Evolutionary conservation across 106 monocot genomes (phyloP).

Genomic region (Dioscorea dumetorum): DNA sequence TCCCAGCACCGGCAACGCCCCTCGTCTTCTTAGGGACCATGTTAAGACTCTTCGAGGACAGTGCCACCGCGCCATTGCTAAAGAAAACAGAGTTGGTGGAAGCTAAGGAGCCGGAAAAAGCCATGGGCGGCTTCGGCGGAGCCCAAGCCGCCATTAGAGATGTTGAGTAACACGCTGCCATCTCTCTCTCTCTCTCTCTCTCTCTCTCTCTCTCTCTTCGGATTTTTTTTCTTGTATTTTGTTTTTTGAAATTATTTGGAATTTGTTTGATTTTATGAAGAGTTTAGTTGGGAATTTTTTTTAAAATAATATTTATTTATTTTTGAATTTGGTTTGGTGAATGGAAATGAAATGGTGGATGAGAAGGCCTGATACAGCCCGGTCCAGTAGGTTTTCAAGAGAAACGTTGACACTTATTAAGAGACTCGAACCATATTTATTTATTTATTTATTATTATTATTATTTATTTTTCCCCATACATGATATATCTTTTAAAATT

Average conservation of each 20-base stretch:
- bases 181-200: conserved; percentile 8
- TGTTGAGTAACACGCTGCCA: conserved; percentile 15
- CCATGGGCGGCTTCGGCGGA: background rate
- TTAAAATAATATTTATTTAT: too few species aligned
- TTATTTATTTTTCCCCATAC: too few species aligned
- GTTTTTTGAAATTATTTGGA: background rate
- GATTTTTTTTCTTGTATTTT: background rate
- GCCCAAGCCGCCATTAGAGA: conserved; percentile 15
- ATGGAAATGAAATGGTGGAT: too few species aligned
- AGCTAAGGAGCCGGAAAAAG: conserved; percentile 7
- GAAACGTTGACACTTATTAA: too few species aligned
- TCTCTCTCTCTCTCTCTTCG: conserved; percentile 7
- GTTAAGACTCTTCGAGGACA: background rate
- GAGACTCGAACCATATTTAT: too few species aligned
- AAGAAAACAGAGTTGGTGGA: conserved; percentile 21
- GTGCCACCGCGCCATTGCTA: background rate
- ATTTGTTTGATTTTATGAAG: background rate
- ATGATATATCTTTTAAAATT: too few species aligned
- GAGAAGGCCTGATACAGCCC: too few species aligned
- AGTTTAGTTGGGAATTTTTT: too few species aligned
- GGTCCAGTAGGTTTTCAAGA: too few species aligned
- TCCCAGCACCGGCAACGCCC: background rate
- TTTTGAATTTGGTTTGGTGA: too few species aligned
- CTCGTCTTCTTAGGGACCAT: conserved; percentile 3
- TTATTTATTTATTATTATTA: too few species aligned